Base-by-base conservation (phyloP, 192 early-diverging fungal genomes). In the Gonapodya prolifera region DNA sequence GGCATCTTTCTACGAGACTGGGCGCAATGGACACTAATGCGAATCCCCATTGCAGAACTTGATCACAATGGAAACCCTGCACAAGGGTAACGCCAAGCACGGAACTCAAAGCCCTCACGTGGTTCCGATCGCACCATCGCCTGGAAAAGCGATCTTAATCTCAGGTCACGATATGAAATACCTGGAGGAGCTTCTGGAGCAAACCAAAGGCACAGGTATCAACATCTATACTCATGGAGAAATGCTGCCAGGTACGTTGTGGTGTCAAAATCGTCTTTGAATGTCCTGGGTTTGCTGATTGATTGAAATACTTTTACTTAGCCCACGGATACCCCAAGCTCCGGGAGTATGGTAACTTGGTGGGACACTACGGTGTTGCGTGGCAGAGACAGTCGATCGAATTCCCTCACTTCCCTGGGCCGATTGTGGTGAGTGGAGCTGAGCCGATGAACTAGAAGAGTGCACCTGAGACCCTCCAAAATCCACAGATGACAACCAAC, bases 121-220 rank as follows among this genome's bases (percentile, higher is more conserved):
- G 16, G 71, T 73, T 18, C 71, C 71, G 2, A 32, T 73, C 28
- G 71, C 71, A 13, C 71, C 71, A 2, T 30, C 18, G 16, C 71
- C 71, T 32, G 71, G 71, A 2, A 73, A 73, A 29, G 71, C 71
- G 18, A 73, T 73, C 31, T 32, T 73, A 8, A 73, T 73, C 31
- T 73, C 71, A 2, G 71, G 71, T 30, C 71, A 73, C 71, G 71
- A 73, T 29, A 73, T 73, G 71, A 73, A 73, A 29, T 73, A 30
- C 31, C 71, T 73, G 18, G 71, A 73, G 31, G 71, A 73, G 71
- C 71, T 73, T 8, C 31, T 73, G 28, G 71, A 73, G 71, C 71
- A 73, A 32, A 73, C 71, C 18, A 73, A 73, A 29, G 71, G 71
- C 71, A 73, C 71, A 2, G 71, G 71, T 13, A 73, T 73, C 71